Evolutionary conservation across 148 eudicot species (phyloP).

Genomic region (Cornus florida): DNA sequence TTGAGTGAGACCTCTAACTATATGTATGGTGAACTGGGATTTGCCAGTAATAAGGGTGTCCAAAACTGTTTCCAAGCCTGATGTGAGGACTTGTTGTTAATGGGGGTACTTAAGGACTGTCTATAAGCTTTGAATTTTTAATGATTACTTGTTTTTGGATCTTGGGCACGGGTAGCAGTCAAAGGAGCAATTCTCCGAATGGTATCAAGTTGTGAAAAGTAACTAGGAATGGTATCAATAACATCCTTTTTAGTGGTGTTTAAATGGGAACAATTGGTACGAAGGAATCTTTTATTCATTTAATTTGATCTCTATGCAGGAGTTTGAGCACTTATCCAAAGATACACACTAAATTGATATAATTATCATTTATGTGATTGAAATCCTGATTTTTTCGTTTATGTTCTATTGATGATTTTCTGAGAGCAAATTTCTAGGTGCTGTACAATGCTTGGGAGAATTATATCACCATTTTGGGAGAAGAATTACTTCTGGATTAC

Average conservation of each 20-base stretch:
- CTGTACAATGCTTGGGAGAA: conserved; percentile 95
- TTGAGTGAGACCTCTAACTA: not conserved
- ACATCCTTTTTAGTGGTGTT: not conserved
- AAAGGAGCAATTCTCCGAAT: not conserved
- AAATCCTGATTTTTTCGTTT: not conserved
- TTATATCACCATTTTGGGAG: conserved; percentile 84
- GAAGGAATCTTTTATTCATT: not conserved
- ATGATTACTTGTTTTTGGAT: no score
- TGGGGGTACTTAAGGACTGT: no score
- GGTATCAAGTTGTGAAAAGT: not conserved
- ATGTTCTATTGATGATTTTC: conserved; percentile 9
- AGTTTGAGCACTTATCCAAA: not conserved
- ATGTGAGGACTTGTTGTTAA: no score
- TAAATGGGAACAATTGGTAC: not conserved
- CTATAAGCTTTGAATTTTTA: no score
- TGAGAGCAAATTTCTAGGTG: conserved; percentile 51
- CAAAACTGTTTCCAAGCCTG: no score
- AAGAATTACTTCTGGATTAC: conserved; percentile 85
- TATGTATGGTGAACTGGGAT: no score
- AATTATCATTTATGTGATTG: conserved; percentile 5
- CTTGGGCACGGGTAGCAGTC: no score
- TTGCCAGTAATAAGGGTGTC: no score
- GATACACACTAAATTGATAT: not conserved
- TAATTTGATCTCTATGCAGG: no score
- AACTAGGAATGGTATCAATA: not conserved